Evolutionary conservation across 192 early-diverging fungal genomes (phyloP).

Genomic region (Coemansia furcata): DNA sequence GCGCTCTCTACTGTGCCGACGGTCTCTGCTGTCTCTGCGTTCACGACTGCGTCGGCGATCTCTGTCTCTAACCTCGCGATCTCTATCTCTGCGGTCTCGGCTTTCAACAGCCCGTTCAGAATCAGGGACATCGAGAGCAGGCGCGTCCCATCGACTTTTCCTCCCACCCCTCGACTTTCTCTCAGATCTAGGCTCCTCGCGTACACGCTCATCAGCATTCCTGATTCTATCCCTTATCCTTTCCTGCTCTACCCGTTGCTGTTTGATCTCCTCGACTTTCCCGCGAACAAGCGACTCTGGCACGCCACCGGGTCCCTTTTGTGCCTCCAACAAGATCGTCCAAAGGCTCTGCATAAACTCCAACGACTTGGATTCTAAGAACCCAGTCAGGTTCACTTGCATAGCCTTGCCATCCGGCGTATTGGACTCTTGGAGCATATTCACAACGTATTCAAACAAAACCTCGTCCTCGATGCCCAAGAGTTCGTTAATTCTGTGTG

Average conservation of each 20-base stretch:
- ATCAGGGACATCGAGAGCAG: background rate
- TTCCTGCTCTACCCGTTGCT: constrained; percentile 35
- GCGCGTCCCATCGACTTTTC: constrained; percentile 34
- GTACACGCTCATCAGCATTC: constrained; percentile 8
- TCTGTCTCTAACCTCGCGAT: background rate
- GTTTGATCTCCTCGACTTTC: constrained; percentile 79
- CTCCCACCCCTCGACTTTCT: constrained; percentile 14
- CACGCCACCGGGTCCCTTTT: constrained; percentile 76
- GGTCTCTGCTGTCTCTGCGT: background rate
- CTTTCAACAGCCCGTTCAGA: background rate
- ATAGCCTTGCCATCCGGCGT: constrained; percentile 82
- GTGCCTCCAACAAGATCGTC: constrained; percentile 87
- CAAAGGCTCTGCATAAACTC: constrained; percentile 87
- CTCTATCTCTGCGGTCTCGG: background rate
- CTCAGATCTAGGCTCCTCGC: background rate
- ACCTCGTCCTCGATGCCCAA: constrained; percentile 96
- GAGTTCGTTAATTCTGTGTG: constrained; percentile 63
- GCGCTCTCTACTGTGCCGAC: background rate
- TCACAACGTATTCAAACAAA: constrained; percentile 80
- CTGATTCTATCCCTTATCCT: constrained; percentile 16
- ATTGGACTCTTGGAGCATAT: constrained; percentile 73
- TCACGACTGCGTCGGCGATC: background rate
- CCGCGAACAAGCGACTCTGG: constrained; percentile 80
- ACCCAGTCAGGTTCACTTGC: constrained; percentile 95
- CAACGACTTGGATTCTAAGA: constrained; percentile 79